Conservation (phyloP, 345 rosid genomes). For the Hibiscus tridactylites region DNA sequence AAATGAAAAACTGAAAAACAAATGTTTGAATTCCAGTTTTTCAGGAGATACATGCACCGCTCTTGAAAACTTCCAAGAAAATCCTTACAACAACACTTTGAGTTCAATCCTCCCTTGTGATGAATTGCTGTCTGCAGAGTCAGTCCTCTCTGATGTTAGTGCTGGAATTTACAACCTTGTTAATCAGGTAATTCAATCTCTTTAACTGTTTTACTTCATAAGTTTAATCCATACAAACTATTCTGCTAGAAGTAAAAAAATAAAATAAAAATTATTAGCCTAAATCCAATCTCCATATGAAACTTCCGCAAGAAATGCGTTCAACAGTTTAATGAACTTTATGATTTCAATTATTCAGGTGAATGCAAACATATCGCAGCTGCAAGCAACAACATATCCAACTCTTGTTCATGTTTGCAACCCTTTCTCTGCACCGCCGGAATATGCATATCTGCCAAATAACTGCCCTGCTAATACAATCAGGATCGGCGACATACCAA, state of each 20-base stretch:
- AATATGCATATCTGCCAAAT: constrained; percentile 32
- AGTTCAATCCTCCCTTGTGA: constrained; percentile 64
- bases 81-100: constrained; percentile 58
- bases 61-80: constrained; percentile 42
- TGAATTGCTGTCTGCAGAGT: constrained; percentile 39
- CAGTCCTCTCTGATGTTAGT: constrained; percentile 38
- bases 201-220: not conserved
- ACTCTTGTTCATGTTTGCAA: constrained; percentile 39
- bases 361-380: constrained; percentile 42
- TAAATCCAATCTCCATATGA: not conserved
- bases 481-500: constrained; percentile 44
- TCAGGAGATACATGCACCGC: constrained; percentile 50
- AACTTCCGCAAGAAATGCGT: not conserved
- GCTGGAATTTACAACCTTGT: constrained; percentile 44
- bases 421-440: constrained; percentile 64
- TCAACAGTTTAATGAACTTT: not conserved
- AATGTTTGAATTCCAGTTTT: constrained; percentile 29
- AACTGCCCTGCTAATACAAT: constrained; percentile 45
- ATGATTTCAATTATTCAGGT: constrained; percentile 26
- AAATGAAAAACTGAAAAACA: not conserved
- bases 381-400: constrained; percentile 15
- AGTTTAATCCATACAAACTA: not conserved
- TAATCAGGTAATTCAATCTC: constrained; percentile 24
- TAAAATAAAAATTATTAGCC: not conserved
- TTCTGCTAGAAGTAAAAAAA: not conserved